Evolutionary conservation across 75 land plant genomes (phyloP).

Genomic region (Pseudotsuga menziesii): DNA sequence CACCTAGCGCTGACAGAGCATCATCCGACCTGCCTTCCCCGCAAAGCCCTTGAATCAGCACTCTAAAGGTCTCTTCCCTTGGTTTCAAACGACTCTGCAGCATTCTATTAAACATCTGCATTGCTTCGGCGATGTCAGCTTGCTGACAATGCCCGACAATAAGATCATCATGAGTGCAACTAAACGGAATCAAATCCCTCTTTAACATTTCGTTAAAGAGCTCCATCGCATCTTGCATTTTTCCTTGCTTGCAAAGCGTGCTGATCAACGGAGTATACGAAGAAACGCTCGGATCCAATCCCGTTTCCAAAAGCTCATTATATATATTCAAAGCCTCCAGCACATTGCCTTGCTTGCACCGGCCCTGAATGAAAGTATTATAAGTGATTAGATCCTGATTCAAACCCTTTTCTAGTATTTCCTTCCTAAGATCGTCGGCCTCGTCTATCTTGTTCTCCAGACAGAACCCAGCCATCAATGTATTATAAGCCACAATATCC

Average conservation of each 20-base stretch:
- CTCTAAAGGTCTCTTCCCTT: conserved; percentile 19
- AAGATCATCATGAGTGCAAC: conserved; percentile 24
- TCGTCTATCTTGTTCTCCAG: conserved; percentile 20
- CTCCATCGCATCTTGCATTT: conserved; percentile 21
- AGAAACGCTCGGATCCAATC: conserved; percentile 29
- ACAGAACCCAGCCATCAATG: conserved; percentile 39
- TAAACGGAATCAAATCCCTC: conserved; percentile 25
- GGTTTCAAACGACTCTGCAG: conserved; percentile 27
- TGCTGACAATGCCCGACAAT: conserved; percentile 28
- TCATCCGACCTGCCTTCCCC: conserved; percentile 19
- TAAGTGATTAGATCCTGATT: conserved; percentile 51
- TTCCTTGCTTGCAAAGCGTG: conserved; percentile 33
- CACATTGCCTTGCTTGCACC: conserved; percentile 45
- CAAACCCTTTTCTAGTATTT: conserved; percentile 61
- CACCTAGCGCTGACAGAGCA: conserved; percentile 23
- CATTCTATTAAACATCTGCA: conserved; percentile 30
- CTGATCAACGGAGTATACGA: conserved; percentile 38
- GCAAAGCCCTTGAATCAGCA: conserved; percentile 14
- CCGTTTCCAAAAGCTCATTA: conserved; percentile 27
- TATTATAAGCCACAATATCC: conserved; percentile 31
- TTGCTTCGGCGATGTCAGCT: conserved; percentile 26
- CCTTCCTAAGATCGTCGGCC: conserved; percentile 23
- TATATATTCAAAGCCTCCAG: conserved; percentile 33
- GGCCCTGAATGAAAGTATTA: conserved; percentile 58
- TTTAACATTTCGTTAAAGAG: conserved; percentile 36